Evolutionary conservation across 2,329 filamentous ascomycete genomes (phyloP).

Genomic region (Thelonectria blattea): DNA sequence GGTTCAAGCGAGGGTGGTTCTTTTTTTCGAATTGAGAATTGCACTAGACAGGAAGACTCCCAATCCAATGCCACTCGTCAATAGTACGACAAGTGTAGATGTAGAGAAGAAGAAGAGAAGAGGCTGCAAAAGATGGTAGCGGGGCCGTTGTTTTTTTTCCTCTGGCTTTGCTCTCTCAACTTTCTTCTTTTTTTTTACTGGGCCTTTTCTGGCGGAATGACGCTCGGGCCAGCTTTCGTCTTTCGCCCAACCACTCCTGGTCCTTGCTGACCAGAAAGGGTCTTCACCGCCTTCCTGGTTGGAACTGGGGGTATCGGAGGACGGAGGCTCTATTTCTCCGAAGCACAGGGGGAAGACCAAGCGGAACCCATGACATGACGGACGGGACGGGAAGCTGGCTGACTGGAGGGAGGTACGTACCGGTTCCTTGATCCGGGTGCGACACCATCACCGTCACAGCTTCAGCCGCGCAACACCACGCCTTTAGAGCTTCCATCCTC

Average conservation of each 20-base stretch:
- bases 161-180: constrained; percentile 18
- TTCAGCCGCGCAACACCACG: constrained; percentile 33
- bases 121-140: constrained; percentile 22
- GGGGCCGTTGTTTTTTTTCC: constrained; percentile 28
- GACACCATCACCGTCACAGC: constrained; percentile 35
- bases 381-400: not conserved
- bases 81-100: constrained; percentile 6
- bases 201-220: constrained; percentile 17
- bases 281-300: constrained; percentile 29
- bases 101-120: constrained; percentile 12
- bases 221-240: constrained; percentile 18
- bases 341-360: constrained; percentile 14
- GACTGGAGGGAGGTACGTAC: constrained; percentile 35
- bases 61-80: not conserved
- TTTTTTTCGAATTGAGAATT: constrained; percentile 1
- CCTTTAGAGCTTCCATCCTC: constrained; percentile 21
- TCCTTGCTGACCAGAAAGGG: constrained; percentile 24
- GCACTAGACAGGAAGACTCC: not conserved
- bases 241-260: constrained; percentile 10
- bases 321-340: constrained; percentile 26
- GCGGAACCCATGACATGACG: constrained; percentile 15
- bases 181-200: constrained; percentile 29
- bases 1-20: not conserved
- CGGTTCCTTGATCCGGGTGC: constrained; percentile 19
- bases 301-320: not conserved